These are phyloP conservation scores for Fraxinus cuspidata DNA, from an alignment of 257 asterid species.

Conservation along the genomic window DNA sequence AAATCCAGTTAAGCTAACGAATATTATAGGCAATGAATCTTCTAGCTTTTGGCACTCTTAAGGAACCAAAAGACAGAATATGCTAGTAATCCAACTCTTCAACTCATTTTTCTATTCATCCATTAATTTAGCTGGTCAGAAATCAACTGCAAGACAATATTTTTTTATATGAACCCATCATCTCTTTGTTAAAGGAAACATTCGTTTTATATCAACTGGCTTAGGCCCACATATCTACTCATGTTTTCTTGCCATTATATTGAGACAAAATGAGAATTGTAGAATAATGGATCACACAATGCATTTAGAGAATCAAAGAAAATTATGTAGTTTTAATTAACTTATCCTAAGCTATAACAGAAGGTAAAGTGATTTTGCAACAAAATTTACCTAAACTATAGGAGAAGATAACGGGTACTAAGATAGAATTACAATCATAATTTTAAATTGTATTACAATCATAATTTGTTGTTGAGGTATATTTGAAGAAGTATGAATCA, in stretches of 20 bases:
- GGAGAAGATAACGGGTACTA: background rate
- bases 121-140: conserved; percentile 22
- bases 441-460: background rate
- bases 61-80: conserved; percentile 52
- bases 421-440: background rate
- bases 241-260: conserved; percentile 50
- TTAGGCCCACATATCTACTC: conserved; percentile 55
- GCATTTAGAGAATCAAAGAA: background rate
- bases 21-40: conserved; percentile 31
- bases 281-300: background rate
- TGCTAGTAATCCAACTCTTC: conserved; percentile 40
- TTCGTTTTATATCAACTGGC: conserved; percentile 23
- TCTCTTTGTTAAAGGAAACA: conserved; percentile 15
- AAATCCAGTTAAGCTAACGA: conserved; percentile 35
- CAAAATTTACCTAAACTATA: background rate
- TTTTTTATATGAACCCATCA: conserved; percentile 29
- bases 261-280: conserved; percentile 8
- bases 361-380: no score
- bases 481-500: background rate
- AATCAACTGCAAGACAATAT: conserved; percentile 29
- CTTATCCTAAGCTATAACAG: background rate
- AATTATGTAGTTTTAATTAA: background rate
- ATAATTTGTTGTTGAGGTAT: background rate
- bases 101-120: conserved; percentile 28
- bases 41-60: conserved; percentile 29